Conservation (phyloP, 2,329 filamentous ascomycete species). For the Clonostachys sp. region DNA sequence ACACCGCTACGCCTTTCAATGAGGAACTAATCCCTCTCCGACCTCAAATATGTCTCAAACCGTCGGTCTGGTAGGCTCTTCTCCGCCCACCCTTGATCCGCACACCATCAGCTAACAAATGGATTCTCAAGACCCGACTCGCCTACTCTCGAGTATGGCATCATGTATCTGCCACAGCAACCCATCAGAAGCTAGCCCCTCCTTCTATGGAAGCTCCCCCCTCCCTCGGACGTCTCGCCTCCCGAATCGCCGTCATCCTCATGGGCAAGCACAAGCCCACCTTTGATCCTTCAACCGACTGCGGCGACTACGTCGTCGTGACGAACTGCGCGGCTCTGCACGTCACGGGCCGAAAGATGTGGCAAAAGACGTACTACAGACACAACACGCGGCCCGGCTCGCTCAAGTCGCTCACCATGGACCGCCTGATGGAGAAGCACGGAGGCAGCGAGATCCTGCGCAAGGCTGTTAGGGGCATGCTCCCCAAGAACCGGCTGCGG, state of each 20-base stretch:
- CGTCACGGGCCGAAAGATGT: slow-evolving; percentile 86
- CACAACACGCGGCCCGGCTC: slow-evolving; percentile 89
- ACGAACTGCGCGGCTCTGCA: slow-evolving; percentile 83
- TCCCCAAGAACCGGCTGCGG: slow-evolving; percentile 91
- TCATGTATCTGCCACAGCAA: slow-evolving; percentile 67
- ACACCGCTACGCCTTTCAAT: neutral
- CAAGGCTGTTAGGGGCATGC: slow-evolving; percentile 92
- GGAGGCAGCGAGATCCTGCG: slow-evolving; percentile 88
- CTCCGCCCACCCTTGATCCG: slow-evolving; percentile 2
- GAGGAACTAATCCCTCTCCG: slow-evolving; percentile 10
- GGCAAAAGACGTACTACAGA: slow-evolving; percentile 93
- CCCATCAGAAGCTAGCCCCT: slow-evolving; percentile 56
- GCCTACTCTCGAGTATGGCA: slow-evolving; percentile 98
- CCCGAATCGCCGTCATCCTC: slow-evolving; percentile 77
- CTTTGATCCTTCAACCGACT: slow-evolving; percentile 95
- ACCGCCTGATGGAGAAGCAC: slow-evolving; percentile 88
- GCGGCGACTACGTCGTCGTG: slow-evolving; percentile 97
- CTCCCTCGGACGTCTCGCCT: slow-evolving; percentile 85
- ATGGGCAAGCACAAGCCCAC: slow-evolving; percentile 99
- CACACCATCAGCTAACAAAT: slow-evolving; percentile 1
- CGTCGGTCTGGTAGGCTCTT: slow-evolving; percentile 60
- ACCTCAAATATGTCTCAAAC: slow-evolving; percentile 67
- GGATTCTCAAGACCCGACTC: slow-evolving; percentile 69
- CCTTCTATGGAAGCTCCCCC: slow-evolving; percentile 52
- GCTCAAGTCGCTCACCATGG: slow-evolving; percentile 88